These are phyloP conservation scores for Salvia miltiorrhiza DNA, from an alignment of 257 asterid species.

Conservation along the genomic window DNA sequence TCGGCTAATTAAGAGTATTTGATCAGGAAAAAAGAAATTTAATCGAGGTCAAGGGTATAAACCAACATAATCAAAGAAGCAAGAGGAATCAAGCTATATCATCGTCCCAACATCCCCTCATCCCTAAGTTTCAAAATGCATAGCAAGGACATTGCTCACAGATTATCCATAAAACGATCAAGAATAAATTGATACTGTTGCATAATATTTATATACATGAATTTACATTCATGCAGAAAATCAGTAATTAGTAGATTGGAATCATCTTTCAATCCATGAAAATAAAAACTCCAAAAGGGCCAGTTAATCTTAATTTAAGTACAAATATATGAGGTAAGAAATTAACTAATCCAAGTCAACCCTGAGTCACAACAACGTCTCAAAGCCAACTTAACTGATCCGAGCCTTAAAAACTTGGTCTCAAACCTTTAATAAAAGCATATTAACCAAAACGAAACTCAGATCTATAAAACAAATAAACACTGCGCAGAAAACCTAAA, in stretches of 20 bases:
- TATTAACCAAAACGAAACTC: not conserved
- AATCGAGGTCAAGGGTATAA: not conserved
- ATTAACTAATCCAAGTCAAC: constrained; percentile 23
- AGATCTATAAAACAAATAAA: constrained; percentile 17
- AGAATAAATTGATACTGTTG: not conserved
- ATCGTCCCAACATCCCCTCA: not conserved
- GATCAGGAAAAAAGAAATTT: not conserved
- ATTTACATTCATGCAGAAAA: not conserved
- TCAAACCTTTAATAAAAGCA: not conserved
- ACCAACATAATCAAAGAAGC: not conserved
- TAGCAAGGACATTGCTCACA: not conserved
- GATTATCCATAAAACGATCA: not conserved
- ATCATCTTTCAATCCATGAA: not conserved
- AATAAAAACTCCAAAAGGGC: not conserved
- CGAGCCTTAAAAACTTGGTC: constrained; percentile 1
- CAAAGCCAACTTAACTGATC: constrained; percentile 1
- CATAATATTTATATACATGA: not conserved
- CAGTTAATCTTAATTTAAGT: not conserved
- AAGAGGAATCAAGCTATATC: not conserved
- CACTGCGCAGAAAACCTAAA: not conserved
- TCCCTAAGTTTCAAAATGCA: not conserved
- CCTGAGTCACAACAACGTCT: constrained; percentile 13
- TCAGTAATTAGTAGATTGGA: not conserved
- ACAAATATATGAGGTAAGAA: not conserved
- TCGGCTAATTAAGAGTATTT: not conserved